Conservation (phyloP, 129 eudicot species). For the Oenanthe sinensis region DNA sequence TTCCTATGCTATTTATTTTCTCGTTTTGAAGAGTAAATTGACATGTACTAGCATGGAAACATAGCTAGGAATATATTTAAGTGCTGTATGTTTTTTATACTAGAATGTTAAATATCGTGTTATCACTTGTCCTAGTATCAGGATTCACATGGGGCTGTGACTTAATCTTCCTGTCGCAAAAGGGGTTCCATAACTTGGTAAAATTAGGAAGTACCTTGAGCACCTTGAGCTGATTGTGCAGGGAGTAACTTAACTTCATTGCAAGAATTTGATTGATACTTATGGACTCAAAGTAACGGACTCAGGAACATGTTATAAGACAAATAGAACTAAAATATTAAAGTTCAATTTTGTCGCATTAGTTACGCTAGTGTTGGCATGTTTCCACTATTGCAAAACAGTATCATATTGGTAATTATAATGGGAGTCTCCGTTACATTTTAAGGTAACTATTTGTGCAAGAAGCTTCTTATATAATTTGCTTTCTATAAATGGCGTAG, state of each 20-base stretch:
- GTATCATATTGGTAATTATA: not conserved
- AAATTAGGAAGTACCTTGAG: not conserved
- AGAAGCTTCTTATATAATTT: not conserved
- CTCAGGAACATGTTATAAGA: not conserved
- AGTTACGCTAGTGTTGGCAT: not conserved
- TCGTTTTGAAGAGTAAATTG: not conserved
- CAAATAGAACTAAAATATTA: not conserved
- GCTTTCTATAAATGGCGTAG: conserved; percentile 19
- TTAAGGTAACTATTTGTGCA: not conserved
- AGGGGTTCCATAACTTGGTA: not conserved
- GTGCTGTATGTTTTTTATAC: not conserved
- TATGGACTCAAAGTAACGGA: not conserved
- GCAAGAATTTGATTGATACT: not conserved
- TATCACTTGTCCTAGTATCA: not conserved
- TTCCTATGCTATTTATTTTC: not conserved
- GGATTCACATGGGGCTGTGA: no score
- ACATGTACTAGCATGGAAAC: not conserved
- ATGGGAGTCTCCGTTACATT: not conserved
- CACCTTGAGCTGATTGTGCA: not conserved
- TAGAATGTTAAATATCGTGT: not conserved
- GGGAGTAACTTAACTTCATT: no score
- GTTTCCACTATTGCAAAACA: not conserved
- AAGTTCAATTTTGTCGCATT: not conserved
- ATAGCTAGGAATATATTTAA: not conserved
- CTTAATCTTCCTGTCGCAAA: not conserved